These are phyloP conservation scores for Zostera marina DNA, from an alignment of 116 monocot genomes.

Conservation along the genomic window DNA sequence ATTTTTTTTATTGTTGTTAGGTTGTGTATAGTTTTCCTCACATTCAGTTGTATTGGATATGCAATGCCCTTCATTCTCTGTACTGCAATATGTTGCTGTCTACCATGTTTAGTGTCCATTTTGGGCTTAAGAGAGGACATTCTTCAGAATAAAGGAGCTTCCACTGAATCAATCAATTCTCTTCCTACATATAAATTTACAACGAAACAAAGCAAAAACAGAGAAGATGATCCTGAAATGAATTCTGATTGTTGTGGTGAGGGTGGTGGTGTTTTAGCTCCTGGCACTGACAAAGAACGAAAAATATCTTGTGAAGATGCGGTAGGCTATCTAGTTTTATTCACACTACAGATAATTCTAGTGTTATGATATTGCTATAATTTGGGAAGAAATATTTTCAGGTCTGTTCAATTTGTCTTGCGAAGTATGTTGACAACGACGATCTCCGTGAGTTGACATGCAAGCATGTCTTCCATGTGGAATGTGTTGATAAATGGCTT, in stretches of 20 bases:
- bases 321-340: conserved; percentile 18
- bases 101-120: conserved; percentile 62
- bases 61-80: conserved; percentile 74
- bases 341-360: background rate
- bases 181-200: conserved; percentile 60
- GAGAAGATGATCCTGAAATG: conserved; percentile 11
- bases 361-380: background rate
- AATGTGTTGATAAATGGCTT: conserved; percentile 50
- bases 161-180: conserved; percentile 36
- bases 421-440: conserved; percentile 31
- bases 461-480: conserved; percentile 41
- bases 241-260: conserved; percentile 6
- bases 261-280: conserved; percentile 53
- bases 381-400: conserved; percentile 8
- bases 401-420: conserved; percentile 57
- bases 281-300: conserved; percentile 56
- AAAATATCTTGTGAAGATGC: conserved; percentile 56
- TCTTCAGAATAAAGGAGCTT: conserved; percentile 35
- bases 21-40: conserved; percentile 65
- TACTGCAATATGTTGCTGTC: conserved; percentile 61
- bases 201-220: conserved; percentile 13
- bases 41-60: conserved; percentile 72
- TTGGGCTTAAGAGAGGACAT: conserved; percentile 52
- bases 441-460: conserved; percentile 49
- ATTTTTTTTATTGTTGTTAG: conserved; percentile 11